Percentiles rank a stretch among this genome's conserved stretches.
Conservation (phyloP, 1,284 basidiomycete species). For the Trichosporon faecale region DNA sequence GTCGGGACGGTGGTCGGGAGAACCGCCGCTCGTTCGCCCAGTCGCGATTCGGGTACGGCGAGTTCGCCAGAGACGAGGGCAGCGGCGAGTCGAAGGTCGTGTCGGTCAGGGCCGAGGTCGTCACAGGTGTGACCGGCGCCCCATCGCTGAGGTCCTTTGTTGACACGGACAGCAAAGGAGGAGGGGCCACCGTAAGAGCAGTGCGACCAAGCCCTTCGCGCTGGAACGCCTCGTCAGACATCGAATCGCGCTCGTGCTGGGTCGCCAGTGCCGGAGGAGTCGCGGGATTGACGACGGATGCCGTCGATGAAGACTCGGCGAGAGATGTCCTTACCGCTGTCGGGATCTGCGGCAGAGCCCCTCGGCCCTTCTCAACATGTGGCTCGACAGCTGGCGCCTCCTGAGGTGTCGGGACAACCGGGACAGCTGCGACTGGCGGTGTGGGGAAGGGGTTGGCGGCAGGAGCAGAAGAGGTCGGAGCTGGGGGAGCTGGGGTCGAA, state of each 20-base stretch:
- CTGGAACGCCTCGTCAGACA: background rate
- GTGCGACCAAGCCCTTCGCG: background rate
- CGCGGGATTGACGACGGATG: background rate
- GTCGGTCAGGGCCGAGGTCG: background rate
- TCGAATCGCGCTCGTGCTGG: background rate
- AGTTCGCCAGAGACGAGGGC: background rate
- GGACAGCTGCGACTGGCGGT: background rate
- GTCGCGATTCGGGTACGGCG: background rate
- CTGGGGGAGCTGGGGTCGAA: background rate
- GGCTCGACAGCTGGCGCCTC: background rate
- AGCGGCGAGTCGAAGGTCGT: conserved; percentile 1
- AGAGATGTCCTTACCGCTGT: background rate
- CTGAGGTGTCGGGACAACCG: background rate
- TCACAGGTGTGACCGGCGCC: conserved; percentile 1
- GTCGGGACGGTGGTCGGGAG: background rate
- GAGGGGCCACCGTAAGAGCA: background rate
- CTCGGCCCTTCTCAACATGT: background rate
- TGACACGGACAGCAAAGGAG: conserved; percentile 6
- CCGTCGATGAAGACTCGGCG: background rate
- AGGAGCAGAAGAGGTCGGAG: background rate
- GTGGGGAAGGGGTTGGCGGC: background rate
- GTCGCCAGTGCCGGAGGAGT: background rate
- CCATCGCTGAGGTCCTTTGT: conserved; percentile 9
- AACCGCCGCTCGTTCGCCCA: background rate
- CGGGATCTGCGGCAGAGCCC: background rate